Conservation (phyloP, 202 grass and related monocot genomes). For the Schoenoplectus triqueter region DNA sequence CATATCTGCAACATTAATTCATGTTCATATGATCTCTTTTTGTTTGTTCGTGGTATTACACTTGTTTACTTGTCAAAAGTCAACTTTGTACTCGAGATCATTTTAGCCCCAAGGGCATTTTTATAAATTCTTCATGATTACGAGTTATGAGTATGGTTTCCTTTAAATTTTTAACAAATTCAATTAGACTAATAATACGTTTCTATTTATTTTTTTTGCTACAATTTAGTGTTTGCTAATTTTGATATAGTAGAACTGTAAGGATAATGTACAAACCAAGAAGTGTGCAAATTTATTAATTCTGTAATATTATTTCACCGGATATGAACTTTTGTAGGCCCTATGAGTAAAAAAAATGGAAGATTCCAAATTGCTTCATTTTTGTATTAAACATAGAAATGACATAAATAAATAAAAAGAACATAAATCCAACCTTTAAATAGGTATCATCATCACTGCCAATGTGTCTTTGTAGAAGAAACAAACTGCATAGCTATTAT, state of each 20-base stretch:
- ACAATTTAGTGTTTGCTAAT: background rate
- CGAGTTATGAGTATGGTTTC: background rate
- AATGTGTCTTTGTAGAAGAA: constrained; percentile 32
- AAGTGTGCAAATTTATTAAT: background rate
- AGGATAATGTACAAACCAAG: background rate
- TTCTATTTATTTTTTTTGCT: background rate
- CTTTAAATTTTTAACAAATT: background rate
- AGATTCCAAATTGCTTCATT: background rate
- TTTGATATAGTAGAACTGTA: background rate
- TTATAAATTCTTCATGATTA: background rate
- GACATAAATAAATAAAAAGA: background rate
- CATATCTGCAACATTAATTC: background rate
- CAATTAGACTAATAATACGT: background rate
- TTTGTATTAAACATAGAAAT: constrained; percentile 9
- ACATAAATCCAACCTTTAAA: background rate
- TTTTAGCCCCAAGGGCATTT: background rate
- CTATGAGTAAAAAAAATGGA: background rate
- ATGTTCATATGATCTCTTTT: too few species aligned
- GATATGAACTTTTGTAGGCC: background rate
- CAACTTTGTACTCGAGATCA: background rate
- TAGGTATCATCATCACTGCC: constrained; percentile 15
- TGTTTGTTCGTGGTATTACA: background rate
- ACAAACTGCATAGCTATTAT: constrained; percentile 25
- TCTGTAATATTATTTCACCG: background rate
- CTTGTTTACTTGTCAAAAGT: background rate